These are phyloP conservation scores for Rusavskia elegans DNA, from an alignment of 495 filamentous ascomycete genomes.

Conservation along the genomic window DNA sequence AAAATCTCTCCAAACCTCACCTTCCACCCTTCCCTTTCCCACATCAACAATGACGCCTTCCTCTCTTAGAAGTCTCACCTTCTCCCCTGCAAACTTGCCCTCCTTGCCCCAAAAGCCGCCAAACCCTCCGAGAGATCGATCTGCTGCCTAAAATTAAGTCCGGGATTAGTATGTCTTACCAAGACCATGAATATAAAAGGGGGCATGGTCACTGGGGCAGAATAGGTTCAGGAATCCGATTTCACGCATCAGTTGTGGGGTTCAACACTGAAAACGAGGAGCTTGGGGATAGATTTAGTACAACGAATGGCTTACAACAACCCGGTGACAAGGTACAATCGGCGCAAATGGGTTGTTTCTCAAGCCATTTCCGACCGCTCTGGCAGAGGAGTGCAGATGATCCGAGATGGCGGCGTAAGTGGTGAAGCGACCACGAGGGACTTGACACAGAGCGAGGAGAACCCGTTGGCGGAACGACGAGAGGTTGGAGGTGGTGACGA, in stretches of 20 bases:
- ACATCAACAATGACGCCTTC: slow-evolving; percentile 10
- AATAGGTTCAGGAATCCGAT: too few relatives aligned
- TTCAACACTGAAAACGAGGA: too few relatives aligned
- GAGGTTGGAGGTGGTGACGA: slow-evolving; percentile 20
- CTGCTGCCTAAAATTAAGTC: neutral
- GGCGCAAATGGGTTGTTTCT: slow-evolving; percentile 47
- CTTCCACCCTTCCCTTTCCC: slow-evolving; percentile 2
- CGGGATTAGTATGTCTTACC: too few relatives aligned
- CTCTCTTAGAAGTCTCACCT: slow-evolving; percentile 5
- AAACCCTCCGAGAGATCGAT: slow-evolving; percentile 13
- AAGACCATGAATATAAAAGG: too few relatives aligned
- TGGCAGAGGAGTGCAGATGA: slow-evolving; percentile 45
- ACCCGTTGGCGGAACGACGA: slow-evolving; percentile 35
- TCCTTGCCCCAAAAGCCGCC: slow-evolving; percentile 10
- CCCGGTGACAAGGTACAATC: slow-evolving; percentile 22
- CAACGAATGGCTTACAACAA: slow-evolving; percentile 6
- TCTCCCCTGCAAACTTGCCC: slow-evolving; percentile 7
- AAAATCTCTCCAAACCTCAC: slow-evolving; percentile 5
- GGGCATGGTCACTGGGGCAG: too few relatives aligned
- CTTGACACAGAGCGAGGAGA: slow-evolving; percentile 43
- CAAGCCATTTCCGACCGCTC: slow-evolving; percentile 58
- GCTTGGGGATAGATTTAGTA: too few relatives aligned
- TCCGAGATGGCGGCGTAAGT: slow-evolving; percentile 48
- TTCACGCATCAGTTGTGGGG: too few relatives aligned
- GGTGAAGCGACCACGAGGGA: slow-evolving; percentile 45